phyloP scores from a whole-genome alignment of 1,139 yeast genomes.

The Groenewaldozyma auringiensis region DNA sequence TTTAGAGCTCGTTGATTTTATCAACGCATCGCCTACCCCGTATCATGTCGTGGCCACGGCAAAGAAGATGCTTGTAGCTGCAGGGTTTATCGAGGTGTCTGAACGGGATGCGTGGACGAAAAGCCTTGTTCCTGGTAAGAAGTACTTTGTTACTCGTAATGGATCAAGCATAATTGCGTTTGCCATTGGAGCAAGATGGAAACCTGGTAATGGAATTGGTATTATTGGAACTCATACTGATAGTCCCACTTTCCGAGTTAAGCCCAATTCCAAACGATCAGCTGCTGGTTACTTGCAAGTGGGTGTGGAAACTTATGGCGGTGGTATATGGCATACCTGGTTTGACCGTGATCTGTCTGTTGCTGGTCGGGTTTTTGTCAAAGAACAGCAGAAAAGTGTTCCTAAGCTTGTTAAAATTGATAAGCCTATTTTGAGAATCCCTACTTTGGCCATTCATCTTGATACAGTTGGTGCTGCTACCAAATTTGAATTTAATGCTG shows the following conservation, averaged over 20 bases:
- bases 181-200: conserved; percentile 63
- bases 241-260: conserved; percentile 82
- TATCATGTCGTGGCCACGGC: conserved; percentile 80
- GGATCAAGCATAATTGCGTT: conserved; percentile 85
- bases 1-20: conserved; percentile 60
- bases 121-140: conserved; percentile 46
- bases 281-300: conserved; percentile 78
- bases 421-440: conserved; percentile 81
- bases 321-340: conserved; percentile 77
- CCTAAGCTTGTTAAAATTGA: conserved; percentile 71
- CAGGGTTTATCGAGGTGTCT: conserved; percentile 66
- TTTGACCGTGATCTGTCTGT: conserved; percentile 87
- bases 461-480: conserved; percentile 59
- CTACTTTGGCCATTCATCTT: conserved; percentile 90
- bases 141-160: conserved; percentile 57
- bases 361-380: conserved; percentile 84
- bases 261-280: conserved; percentile 67
- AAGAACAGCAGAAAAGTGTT: conserved; percentile 40
- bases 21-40: conserved; percentile 87
- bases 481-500: conserved; percentile 85
- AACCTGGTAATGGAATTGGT: conserved; percentile 70
- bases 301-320: conserved; percentile 94
- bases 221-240: conserved; percentile 94
- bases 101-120: conserved; percentile 77
- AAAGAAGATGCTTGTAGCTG: conserved; percentile 42